These are phyloP conservation scores for Elsinoe arachidis DNA, from an alignment of 2,329 filamentous ascomycete species.

Conservation along the genomic window DNA sequence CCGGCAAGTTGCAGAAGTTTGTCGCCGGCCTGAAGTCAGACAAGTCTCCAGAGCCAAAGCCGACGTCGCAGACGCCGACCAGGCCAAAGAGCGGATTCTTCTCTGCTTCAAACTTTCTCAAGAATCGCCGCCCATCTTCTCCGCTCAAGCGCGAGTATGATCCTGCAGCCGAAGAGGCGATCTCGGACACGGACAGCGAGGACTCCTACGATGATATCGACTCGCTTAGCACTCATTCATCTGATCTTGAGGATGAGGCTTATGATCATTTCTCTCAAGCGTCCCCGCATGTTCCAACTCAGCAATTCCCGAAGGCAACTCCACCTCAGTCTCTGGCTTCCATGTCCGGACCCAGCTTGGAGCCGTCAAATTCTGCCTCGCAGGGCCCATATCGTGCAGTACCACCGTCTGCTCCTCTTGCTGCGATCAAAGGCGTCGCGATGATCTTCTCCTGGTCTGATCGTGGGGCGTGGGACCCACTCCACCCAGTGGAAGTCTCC, in stretches of 20 bases:
- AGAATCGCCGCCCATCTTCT: constrained; percentile 69
- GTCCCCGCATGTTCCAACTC: constrained; percentile 20
- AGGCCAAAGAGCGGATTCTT: constrained; percentile 16
- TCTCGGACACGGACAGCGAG: constrained; percentile 50
- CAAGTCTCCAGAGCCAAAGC: constrained; percentile 15
- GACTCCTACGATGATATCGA: constrained; percentile 39
- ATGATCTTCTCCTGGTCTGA: constrained; percentile 57
- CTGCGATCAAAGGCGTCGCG: constrained; percentile 48
- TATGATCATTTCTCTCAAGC: constrained; percentile 13
- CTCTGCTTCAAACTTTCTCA: constrained; percentile 27
- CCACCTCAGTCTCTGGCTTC: constrained; percentile 22
- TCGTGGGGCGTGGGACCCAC: constrained; percentile 51
- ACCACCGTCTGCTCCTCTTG: constrained; percentile 34
- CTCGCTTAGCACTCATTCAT: constrained; percentile 41
- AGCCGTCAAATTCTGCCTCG: constrained; percentile 74
- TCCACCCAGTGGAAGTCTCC: constrained; percentile 54
- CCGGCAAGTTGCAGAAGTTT: constrained; percentile 28
- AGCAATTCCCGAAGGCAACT: constrained; percentile 27
- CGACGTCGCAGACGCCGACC: neutral
- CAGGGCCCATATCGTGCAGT: constrained; percentile 58
- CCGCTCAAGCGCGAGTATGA: constrained; percentile 96
- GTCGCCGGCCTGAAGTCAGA: constrained; percentile 16
- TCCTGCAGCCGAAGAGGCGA: constrained; percentile 65
- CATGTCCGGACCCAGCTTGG: constrained; percentile 47
- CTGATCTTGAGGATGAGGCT: constrained; percentile 50